Evolutionary conservation across 257 asterid species (phyloP), one percentile per base, ranked within the genome.

Genomic region (Henckelia pumila): DNA sequence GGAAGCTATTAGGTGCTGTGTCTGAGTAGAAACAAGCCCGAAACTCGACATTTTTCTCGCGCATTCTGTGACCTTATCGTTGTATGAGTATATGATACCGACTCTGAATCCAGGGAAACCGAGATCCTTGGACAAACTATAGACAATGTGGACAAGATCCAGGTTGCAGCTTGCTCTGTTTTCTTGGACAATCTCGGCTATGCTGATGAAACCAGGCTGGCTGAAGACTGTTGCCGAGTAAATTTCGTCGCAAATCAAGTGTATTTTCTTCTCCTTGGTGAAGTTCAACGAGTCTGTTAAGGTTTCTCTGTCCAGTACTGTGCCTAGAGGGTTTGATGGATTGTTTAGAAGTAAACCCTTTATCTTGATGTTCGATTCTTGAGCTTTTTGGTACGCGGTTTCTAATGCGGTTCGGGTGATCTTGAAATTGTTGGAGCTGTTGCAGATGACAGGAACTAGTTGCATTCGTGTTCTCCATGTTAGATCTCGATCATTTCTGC

Each of bases 261-360:
- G 98, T 64, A 91, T 86, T 20, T 77, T 75, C 17, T 88, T 82
- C 26, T 75, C 78, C 26, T 78, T 66, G 35, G 67, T 77, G 83
- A 91, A 91, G 30, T 11, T 35, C 1, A 87, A 58, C 0, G 85
- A 73, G 7, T 81, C 86, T 9, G 37, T 47, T 28, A 91, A 30
- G 6, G 94, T 76, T 5, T 84, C 82, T 10, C 77, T 72, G 75
- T 86, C 93, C 10, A 91, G 74, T 0, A 87, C 74, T 0, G 94
- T 91, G 75, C 98, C 98, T 28, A 91, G 62, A 25, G 98, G 98
- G 64, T 91, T 91, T 7, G 98, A 91, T 3, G 98, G 96, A 67
- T 88, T 91, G 83, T 87, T 88, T 63, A 91, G 78, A 64, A 88
- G 89, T 30, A 91, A 35, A 6, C 92, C 96, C 33, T 86, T 88